These are phyloP conservation scores for Hebeloma cylindrosporum DNA, from an alignment of 768 basidiomycete species.

Conservation along the genomic window DNA sequence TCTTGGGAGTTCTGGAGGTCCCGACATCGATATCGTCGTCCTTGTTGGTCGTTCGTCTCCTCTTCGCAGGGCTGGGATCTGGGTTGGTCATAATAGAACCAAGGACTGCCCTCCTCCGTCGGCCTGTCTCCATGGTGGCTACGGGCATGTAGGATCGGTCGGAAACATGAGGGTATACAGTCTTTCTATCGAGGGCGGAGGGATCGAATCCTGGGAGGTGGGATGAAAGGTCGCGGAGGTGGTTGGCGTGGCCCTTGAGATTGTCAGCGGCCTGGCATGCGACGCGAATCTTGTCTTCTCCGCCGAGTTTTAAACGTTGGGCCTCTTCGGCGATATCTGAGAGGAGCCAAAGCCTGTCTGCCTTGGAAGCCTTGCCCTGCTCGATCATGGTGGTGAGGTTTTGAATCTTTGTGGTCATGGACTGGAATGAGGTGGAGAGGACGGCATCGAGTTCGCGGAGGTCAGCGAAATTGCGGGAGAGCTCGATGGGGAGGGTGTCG, in stretches of 20 bases:
- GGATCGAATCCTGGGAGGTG: constrained; percentile 65
- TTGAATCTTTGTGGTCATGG: constrained; percentile 79
- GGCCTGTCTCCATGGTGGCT: constrained; percentile 58
- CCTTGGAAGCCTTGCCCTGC: constrained; percentile 52
- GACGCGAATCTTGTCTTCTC: constrained; percentile 97
- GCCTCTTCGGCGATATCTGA: constrained; percentile 96
- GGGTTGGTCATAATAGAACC: constrained; percentile 49
- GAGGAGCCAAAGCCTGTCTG: constrained; percentile 82
- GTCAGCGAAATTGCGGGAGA: constrained; percentile 93
- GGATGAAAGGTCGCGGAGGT: constrained; percentile 62
- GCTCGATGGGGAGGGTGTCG: constrained; percentile 90
- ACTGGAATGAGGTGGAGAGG: constrained; percentile 81
- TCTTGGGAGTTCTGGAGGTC: constrained; percentile 57
- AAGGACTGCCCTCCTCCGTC: constrained; percentile 57
- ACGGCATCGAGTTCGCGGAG: constrained; percentile 98
- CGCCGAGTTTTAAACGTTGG: constrained; percentile 84
- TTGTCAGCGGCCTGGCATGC: constrained; percentile 90
- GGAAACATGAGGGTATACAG: constrained; percentile 76
- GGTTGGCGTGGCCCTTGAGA: constrained; percentile 62
- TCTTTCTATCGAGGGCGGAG: constrained; percentile 56
- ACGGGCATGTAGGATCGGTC: constrained; percentile 66
- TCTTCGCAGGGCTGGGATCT: constrained; percentile 65
- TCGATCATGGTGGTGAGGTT: constrained; percentile 77
- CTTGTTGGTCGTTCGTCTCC: constrained; percentile 52
- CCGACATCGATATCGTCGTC: constrained; percentile 65